phyloP scores from a whole-genome alignment of 371 early-diverging fungal genomes.

The Syncephalastrum racemosum region DNA sequence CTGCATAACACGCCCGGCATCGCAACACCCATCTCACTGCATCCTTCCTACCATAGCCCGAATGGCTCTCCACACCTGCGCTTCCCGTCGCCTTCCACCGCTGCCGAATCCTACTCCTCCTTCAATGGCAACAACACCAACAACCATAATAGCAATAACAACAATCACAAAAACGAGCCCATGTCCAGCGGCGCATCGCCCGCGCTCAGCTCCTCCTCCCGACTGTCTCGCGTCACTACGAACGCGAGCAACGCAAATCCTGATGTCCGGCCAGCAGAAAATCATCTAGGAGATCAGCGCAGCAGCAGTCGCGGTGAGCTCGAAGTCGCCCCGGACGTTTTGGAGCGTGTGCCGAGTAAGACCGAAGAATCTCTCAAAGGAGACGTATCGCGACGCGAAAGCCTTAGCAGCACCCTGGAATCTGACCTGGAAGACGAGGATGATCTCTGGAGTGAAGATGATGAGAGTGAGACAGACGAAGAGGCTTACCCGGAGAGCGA shows the following conservation, averaged over 20 bases:
- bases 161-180: background rate
- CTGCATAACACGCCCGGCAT: constrained; percentile 6
- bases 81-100: constrained; percentile 18
- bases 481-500: constrained; percentile 47
- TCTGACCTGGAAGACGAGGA: constrained; percentile 14
- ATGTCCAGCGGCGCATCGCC: constrained; percentile 18
- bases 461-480: constrained; percentile 22
- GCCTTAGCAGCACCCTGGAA: constrained; percentile 5
- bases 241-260: constrained; percentile 1
- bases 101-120: constrained; percentile 17
- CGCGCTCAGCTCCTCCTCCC: constrained; percentile 15
- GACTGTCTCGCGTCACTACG: constrained; percentile 12
- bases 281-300: background rate
- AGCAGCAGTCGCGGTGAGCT: background rate
- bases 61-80: constrained; percentile 19
- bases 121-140: constrained; percentile 6
- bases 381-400: constrained; percentile 4
- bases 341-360: background rate
- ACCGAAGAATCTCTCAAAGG: no score
- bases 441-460: constrained; percentile 18
- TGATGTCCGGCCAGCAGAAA: background rate
- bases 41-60: constrained; percentile 7
- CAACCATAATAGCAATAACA: constrained; percentile 5
- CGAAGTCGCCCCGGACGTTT: background rate
- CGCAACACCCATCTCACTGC: background rate